A percentile compares a stretch with the other conserved stretches of the same genome.
Evolutionary conservation across 2,329 filamentous ascomycete genomes (phyloP).

Genomic region (Ceratocystis lukuohia): DNA sequence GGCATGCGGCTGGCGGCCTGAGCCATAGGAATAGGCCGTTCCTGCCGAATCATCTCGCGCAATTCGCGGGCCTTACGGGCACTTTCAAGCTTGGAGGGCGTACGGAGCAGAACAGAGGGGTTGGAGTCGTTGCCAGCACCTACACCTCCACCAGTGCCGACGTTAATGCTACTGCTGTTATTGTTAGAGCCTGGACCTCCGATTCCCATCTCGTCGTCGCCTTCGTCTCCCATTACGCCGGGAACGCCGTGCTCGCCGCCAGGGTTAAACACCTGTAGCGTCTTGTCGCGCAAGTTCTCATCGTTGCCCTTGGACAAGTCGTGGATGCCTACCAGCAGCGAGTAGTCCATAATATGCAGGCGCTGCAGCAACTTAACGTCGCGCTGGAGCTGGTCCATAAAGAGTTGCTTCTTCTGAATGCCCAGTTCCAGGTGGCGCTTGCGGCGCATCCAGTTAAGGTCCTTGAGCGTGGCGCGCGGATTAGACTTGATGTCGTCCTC

Average conservation of each 20-base stretch:
- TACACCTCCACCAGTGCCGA: slow-evolving; percentile 20
- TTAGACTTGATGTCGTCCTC: slow-evolving; percentile 82
- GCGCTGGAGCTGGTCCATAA: slow-evolving; percentile 74
- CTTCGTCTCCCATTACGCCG: slow-evolving; percentile 37
- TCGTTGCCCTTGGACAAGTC: slow-evolving; percentile 84
- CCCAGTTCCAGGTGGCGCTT: slow-evolving; percentile 79
- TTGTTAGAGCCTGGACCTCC: neutral
- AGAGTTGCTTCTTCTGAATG: slow-evolving; percentile 72
- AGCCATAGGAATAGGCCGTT: slow-evolving; percentile 86
- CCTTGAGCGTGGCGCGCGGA: slow-evolving; percentile 84
- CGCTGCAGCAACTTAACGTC: slow-evolving; percentile 79
- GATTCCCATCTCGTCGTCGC: slow-evolving; percentile 25
- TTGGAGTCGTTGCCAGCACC: neutral
- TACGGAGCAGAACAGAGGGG: slow-evolving; percentile 56
- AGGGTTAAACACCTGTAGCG: slow-evolving; percentile 84
- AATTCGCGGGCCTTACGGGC: slow-evolving; percentile 82
- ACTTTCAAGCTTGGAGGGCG: slow-evolving; percentile 85
- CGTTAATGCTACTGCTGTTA: slow-evolving; percentile 32
- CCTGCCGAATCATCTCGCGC: slow-evolving; percentile 79
- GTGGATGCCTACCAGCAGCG: slow-evolving; percentile 84
- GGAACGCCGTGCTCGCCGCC: slow-evolving; percentile 32
- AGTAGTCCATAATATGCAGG: slow-evolving; percentile 98
- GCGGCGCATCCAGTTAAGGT: slow-evolving; percentile 87
- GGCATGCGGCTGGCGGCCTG: slow-evolving; percentile 76
- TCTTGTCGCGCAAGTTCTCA: slow-evolving; percentile 81